Evolutionary conservation across 495 filamentous ascomycete genomes (phyloP).

Genomic region (Aspergillus olivimuriae): DNA sequence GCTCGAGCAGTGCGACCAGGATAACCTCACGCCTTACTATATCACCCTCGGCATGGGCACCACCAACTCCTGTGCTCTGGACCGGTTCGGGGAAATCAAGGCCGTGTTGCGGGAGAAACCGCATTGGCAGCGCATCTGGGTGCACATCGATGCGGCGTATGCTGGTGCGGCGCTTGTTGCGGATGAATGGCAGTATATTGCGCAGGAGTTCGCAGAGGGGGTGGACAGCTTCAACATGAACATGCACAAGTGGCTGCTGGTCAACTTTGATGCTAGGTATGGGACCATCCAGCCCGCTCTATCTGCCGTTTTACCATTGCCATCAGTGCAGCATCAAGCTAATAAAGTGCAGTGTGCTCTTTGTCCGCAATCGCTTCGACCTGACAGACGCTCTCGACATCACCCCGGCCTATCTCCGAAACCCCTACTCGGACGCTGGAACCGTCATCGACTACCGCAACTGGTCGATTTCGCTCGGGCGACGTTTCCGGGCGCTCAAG

Average conservation of each 20-base stretch:
- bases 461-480: constrained; percentile 95
- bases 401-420: constrained; percentile 76
- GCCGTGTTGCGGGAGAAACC: constrained; percentile 55
- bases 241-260: constrained; percentile 97
- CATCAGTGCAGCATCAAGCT: too few species aligned
- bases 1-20: constrained; percentile 54
- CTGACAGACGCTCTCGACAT: constrained; percentile 76
- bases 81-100: constrained; percentile 69
- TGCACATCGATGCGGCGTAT: constrained; percentile 96
- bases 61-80: constrained; percentile 81
- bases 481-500: constrained; percentile 88
- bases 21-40: constrained; percentile 78
- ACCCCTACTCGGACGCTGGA: constrained; percentile 71
- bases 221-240: constrained; percentile 93
- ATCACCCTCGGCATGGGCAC: constrained; percentile 82
- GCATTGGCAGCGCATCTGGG: constrained; percentile 62
- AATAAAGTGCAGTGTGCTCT: constrained; percentile 58
- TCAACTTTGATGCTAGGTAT: constrained; percentile 83
- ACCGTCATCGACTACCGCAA: constrained; percentile 95
- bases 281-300: too few species aligned
- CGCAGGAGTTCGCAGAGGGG: constrained; percentile 47
- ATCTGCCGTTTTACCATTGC: too few species aligned
- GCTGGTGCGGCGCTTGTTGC: constrained; percentile 79
- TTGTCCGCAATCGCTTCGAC: constrained; percentile 64
- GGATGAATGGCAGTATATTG: constrained; percentile 70